These are phyloP conservation scores for Schwanniomyces etchellsii DNA, from an alignment of 1,139 yeast species.

Conservation along the genomic window DNA sequence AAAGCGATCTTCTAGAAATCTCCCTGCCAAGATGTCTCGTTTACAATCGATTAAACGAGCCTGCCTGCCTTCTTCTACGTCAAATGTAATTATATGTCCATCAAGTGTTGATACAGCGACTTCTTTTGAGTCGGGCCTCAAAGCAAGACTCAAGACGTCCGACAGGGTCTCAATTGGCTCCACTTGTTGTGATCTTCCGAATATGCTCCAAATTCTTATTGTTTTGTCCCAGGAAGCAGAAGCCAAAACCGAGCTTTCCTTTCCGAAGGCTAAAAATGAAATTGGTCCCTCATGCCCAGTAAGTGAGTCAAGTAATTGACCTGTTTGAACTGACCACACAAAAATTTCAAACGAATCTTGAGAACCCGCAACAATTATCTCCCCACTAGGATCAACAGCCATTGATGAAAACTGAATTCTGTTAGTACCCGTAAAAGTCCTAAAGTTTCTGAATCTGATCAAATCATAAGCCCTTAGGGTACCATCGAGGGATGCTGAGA, in stretches of 20 bases:
- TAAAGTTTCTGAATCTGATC: constrained; percentile 84
- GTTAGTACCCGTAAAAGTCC: constrained; percentile 88
- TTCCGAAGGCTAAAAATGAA: constrained; percentile 80
- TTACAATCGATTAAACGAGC: constrained; percentile 80
- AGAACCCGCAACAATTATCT: constrained; percentile 93
- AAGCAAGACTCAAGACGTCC: constrained; percentile 78
- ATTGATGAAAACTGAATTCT: constrained; percentile 82
- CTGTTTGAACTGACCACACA: constrained; percentile 97
- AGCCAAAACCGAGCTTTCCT: constrained; percentile 72
- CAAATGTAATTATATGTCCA: constrained; percentile 83
- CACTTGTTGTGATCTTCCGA: constrained; percentile 76
- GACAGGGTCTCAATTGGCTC: constrained; percentile 85
- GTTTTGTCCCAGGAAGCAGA: constrained; percentile 98
- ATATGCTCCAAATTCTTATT: constrained; percentile 87
- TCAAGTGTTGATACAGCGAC: constrained; percentile 85
- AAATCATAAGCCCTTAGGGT: constrained; percentile 97
- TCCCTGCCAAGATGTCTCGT: constrained; percentile 82
- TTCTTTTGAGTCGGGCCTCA: constrained; percentile 91
- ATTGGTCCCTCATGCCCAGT: constrained; percentile 97
- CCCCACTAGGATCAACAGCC: constrained; percentile 97
- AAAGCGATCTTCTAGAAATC: constrained; percentile 79
- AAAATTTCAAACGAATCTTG: constrained; percentile 84
- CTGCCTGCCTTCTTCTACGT: constrained; percentile 77
- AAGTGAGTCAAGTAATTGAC: constrained; percentile 79
- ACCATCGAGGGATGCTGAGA: constrained; percentile 90